A percentile compares a stretch with the other conserved stretches of the same genome.
These are phyloP conservation scores for Aureobasidium mangrovei DNA, from an alignment of 2,329 filamentous ascomycete species.

Conservation along the genomic window DNA sequence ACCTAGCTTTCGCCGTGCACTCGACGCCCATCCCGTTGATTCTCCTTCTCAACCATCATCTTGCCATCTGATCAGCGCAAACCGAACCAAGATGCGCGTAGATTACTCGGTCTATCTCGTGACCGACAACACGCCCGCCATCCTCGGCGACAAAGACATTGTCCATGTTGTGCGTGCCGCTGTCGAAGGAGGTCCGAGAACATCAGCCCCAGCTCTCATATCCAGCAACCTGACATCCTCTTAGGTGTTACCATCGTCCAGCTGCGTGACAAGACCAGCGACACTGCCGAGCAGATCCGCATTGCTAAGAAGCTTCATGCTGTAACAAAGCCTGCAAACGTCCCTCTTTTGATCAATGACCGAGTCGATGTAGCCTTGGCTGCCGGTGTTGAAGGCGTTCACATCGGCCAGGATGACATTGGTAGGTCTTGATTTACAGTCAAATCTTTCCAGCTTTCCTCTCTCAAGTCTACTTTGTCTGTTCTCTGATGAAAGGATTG, in stretches of 20 bases:
- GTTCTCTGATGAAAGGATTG: too few relatives aligned
- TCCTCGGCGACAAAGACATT: conserved; percentile 65
- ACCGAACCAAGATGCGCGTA: conserved; percentile 30
- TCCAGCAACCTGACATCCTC: not conserved
- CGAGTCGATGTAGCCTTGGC: conserved; percentile 81
- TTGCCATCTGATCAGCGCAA: not conserved
- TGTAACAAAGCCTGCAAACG: conserved; percentile 55
- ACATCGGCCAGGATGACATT: conserved; percentile 93
- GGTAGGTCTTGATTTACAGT: conserved; percentile 37
- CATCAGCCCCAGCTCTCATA: not conserved
- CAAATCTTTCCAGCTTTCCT: too few relatives aligned
- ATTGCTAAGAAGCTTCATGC: conserved; percentile 62
- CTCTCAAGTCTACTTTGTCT: too few relatives aligned
- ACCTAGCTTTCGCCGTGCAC: not conserved
- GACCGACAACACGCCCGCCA: conserved; percentile 81
- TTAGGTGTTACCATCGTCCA: conserved; percentile 71
- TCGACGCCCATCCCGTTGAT: conserved; percentile 9
- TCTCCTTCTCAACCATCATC: not conserved
- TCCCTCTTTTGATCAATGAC: conserved; percentile 89
- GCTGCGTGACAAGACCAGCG: conserved; percentile 78
- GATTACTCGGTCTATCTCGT: conserved; percentile 85
- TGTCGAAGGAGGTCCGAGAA: conserved; percentile 55
- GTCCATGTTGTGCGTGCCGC: conserved; percentile 65
- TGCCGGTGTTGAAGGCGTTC: conserved; percentile 80
- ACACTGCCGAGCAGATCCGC: conserved; percentile 62